Percentiles rank a stretch among this genome's conserved stretches.
Conservation (phyloP, 805 yeast genomes). For the Kregervanrija fluxuum region DNA sequence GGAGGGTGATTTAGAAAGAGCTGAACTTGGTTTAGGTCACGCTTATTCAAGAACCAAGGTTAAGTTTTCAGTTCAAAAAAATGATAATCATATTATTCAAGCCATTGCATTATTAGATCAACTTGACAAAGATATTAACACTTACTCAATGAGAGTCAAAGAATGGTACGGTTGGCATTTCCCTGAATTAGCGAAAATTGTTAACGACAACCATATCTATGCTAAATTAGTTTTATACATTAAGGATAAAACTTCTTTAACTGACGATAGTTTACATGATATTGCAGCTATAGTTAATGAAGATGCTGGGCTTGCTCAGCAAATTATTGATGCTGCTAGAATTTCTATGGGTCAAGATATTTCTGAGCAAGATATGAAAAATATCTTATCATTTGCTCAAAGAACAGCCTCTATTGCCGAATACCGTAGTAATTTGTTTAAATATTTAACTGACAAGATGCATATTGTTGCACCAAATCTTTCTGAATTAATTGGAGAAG, state of each 20-base stretch:
- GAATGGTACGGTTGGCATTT: conserved; percentile 99
- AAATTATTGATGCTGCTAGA: conserved; percentile 88
- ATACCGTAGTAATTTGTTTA: conserved; percentile 77
- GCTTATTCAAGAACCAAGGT: conserved; percentile 99
- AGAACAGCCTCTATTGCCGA: conserved; percentile 89
- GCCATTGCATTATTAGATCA: conserved; percentile 97
- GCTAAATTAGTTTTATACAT: conserved; percentile 79
- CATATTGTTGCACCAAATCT: conserved; percentile 96
- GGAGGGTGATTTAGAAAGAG: conserved; percentile 93
- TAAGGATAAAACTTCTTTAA: conserved; percentile 77
- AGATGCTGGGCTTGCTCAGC: conserved; percentile 87
- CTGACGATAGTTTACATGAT: conserved; percentile 80
- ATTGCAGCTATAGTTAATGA: conserved; percentile 85
- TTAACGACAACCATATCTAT: conserved; percentile 79
- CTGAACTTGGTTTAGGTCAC: conserved; percentile 97
- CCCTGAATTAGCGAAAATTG: conserved; percentile 92
- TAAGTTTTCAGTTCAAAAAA: conserved; percentile 97
- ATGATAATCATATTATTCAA: conserved; percentile 98
- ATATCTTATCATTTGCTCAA: conserved; percentile 84
- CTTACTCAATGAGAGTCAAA: conserved; percentile 93
- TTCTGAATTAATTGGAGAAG: conserved; percentile 95
- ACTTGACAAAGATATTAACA: conserved; percentile 96
- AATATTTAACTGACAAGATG: conserved; percentile 92
- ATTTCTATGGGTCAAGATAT: conserved; percentile 99
- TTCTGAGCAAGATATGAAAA: conserved; percentile 89